These are phyloP conservation scores for Podospora pseudocomata DNA, from an alignment of 495 filamentous ascomycete species.

Conservation along the genomic window DNA sequence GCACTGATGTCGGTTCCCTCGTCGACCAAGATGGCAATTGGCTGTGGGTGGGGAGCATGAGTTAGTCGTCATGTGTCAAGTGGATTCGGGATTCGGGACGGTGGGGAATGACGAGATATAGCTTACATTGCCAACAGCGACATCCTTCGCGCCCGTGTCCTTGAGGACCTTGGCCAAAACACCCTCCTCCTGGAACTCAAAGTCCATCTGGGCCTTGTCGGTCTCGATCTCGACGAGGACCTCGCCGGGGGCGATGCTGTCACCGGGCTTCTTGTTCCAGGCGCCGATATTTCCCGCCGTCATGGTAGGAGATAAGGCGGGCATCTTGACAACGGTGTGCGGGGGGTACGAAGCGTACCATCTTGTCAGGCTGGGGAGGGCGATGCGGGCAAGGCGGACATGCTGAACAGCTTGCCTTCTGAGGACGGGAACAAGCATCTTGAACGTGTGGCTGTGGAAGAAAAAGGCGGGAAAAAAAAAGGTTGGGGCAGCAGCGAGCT, in stretches of 20 bases:
- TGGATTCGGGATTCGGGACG: slow-evolving; percentile 11
- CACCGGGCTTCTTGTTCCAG: slow-evolving; percentile 97
- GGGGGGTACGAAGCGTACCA: slow-evolving; percentile 74
- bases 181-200: slow-evolving; percentile 99
- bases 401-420: slow-evolving; percentile 53
- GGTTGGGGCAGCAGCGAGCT: slow-evolving; percentile 24
- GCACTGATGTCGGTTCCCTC: slow-evolving; percentile 79
- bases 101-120: slow-evolving; percentile 30
- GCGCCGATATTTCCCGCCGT: slow-evolving; percentile 90
- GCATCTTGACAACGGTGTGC: slow-evolving; percentile 95
- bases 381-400: slow-evolving; percentile 38
- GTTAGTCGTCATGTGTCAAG: slow-evolving; percentile 20
- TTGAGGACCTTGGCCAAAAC: slow-evolving; percentile 92
- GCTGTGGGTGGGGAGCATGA: slow-evolving; percentile 49
- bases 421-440: slow-evolving; percentile 53
- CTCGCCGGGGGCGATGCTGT: slow-evolving; percentile 83
- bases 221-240: slow-evolving; percentile 99
- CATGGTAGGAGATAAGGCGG: slow-evolving; percentile 97
- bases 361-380: slow-evolving; percentile 49
- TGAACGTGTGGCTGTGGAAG: slow-evolving; percentile 25
- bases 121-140: slow-evolving; percentile 89
- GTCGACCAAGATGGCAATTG: slow-evolving; percentile 92
- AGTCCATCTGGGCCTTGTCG: slow-evolving; percentile 99
- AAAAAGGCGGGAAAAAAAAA: slow-evolving; percentile 8
- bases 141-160: slow-evolving; percentile 89